Percentiles rank a stretch among this genome's conserved stretches.
Evolutionary conservation across 2,329 filamentous ascomycete species (phyloP).

Genomic region (Exophiala sideris): DNA sequence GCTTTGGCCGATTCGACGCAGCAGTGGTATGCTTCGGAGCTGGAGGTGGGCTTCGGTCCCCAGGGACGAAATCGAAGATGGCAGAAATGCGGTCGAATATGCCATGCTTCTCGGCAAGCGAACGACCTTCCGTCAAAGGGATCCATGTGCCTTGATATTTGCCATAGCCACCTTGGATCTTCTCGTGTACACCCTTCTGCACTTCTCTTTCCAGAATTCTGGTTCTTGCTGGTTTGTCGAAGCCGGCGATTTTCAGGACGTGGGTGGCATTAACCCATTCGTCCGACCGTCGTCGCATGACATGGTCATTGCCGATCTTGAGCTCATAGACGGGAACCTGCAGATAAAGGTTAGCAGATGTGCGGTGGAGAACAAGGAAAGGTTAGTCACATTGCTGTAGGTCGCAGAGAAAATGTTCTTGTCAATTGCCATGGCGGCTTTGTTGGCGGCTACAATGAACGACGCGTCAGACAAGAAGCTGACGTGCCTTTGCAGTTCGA

Average conservation of each 20-base stretch:
- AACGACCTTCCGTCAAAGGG: slow-evolving; percentile 74
- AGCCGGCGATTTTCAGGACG: slow-evolving; percentile 93
- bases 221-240: slow-evolving; percentile 93
- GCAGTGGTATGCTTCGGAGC: slow-evolving; percentile 82
- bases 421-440: slow-evolving; percentile 29
- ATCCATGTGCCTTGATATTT: slow-evolving; percentile 99
- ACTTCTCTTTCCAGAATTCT: slow-evolving; percentile 94
- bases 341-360: slow-evolving; percentile 19
- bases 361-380: slow-evolving; percentile 8
- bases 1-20: slow-evolving; percentile 72
- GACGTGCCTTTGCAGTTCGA: too few relatives aligned
- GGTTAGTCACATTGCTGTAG: slow-evolving; percentile 56
- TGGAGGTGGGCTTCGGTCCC: slow-evolving; percentile 83
- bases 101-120: slow-evolving; percentile 81
- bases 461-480: slow-evolving; percentile 1
- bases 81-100: slow-evolving; percentile 76
- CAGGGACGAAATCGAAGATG: slow-evolving; percentile 86
- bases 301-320: slow-evolving; percentile 83
- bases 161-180: slow-evolving; percentile 96
- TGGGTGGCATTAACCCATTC: slow-evolving; percentile 99
- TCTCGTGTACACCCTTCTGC: slow-evolving; percentile 93
- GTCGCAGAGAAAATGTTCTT: slow-evolving; percentile 61
- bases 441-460: too few relatives aligned
- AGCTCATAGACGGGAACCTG: slow-evolving; percentile 94
- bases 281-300: slow-evolving; percentile 90